Evolutionary conservation across 305 asterid species (phyloP).

Genomic region (Andrographis paniculata): DNA sequence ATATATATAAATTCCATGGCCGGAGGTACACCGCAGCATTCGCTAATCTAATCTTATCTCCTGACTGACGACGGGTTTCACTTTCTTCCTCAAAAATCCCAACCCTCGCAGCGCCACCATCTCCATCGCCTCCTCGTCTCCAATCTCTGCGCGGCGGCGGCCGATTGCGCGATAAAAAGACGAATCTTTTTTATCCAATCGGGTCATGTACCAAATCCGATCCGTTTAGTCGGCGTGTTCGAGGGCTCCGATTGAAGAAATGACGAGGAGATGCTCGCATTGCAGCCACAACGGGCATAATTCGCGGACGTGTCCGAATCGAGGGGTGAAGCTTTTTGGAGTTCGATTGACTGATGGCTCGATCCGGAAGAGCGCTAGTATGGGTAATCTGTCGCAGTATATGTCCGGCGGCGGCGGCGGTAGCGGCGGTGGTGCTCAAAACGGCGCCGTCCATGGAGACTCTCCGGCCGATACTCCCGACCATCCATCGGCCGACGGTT

Average conservation of each 20-base stretch:
- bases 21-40: too few species aligned
- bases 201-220: neutral
- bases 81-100: too few species aligned
- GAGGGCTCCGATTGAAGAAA: constrained; percentile 16
- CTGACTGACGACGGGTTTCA: too few species aligned
- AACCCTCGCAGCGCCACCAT: too few species aligned
- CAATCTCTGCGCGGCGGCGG: neutral
- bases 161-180: neutral
- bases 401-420: constrained; percentile 42
- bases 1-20: too few species aligned
- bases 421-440: constrained; percentile 39
- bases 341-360: constrained; percentile 97
- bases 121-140: too few species aligned
- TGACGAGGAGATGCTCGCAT: constrained; percentile 99
- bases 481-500: constrained; percentile 82
- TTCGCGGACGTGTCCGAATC: constrained; percentile 93
- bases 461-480: constrained; percentile 86
- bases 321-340: constrained; percentile 95
- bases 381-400: constrained; percentile 93
- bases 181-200: neutral
- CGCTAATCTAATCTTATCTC: too few species aligned
- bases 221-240: neutral
- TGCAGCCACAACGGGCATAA: constrained; percentile 99
- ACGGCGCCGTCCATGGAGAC: constrained; percentile 57
- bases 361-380: constrained; percentile 97